These are phyloP conservation scores for Prunella vulgaris DNA, from an alignment of 257 asterid genomes.

Conservation along the genomic window DNA sequence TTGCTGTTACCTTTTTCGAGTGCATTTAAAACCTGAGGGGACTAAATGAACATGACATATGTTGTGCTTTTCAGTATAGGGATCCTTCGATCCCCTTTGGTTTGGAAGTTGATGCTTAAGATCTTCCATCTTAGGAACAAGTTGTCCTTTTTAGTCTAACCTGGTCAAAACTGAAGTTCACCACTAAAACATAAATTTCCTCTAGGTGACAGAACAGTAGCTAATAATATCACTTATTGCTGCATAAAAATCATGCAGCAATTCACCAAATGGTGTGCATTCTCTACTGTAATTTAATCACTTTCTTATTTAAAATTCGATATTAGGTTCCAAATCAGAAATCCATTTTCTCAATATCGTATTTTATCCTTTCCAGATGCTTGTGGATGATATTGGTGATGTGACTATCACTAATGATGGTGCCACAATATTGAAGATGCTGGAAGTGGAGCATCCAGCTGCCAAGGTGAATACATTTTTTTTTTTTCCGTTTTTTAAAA, in stretches of 20 bases:
- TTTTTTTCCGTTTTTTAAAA: neutral
- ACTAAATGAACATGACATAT: neutral
- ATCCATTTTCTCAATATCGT: neutral
- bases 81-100: neutral
- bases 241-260: neutral
- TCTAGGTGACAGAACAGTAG: neutral
- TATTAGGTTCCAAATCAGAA: neutral
- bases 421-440: slow-evolving; percentile 85
- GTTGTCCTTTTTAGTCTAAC: neutral
- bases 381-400: slow-evolving; percentile 94
- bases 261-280: neutral
- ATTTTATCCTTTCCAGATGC: slow-evolving; percentile 50
- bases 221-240: neutral
- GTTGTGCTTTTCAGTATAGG: neutral
- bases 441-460: slow-evolving; percentile 96
- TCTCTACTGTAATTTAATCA: neutral
- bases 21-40: neutral
- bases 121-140: neutral
- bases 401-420: slow-evolving; percentile 94
- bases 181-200: neutral
- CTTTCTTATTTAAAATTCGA: neutral
- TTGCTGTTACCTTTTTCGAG: neutral
- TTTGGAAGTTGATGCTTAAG: neutral
- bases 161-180: neutral
- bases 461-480: slow-evolving; percentile 55